phyloP scores from a whole-genome alignment of 257 asterid genomes.

The Solanum clarkiae region DNA sequence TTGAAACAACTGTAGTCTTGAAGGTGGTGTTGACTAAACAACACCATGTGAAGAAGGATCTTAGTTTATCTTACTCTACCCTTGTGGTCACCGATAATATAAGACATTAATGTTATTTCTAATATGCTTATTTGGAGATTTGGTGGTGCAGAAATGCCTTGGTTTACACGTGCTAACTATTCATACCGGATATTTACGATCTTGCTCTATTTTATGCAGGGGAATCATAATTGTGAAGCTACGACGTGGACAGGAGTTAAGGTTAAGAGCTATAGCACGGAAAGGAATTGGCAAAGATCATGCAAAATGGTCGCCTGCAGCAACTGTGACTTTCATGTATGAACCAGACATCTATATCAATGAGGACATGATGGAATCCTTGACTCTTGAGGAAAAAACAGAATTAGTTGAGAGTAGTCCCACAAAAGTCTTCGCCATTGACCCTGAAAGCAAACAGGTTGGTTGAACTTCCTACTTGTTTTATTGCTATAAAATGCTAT shows the following conservation, averaged over 20 bases:
- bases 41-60: neutral
- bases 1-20: neutral
- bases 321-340: constrained; percentile 96
- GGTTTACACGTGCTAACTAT: neutral
- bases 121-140: neutral
- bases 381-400: constrained; percentile 46
- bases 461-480: neutral
- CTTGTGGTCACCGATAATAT: neutral
- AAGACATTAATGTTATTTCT: neutral
- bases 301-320: constrained; percentile 99
- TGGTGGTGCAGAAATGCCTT: neutral
- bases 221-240: constrained; percentile 97
- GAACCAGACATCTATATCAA: constrained; percentile 88
- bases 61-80: neutral
- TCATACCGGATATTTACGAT: neutral
- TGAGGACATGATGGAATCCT: constrained; percentile 78
- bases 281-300: constrained; percentile 99
- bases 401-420: constrained; percentile 91
- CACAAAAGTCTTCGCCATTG: constrained; percentile 73
- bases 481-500: neutral
- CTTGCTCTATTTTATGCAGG: constrained; percentile 22
- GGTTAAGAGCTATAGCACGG: constrained; percentile 90
- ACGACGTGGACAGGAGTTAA: constrained; percentile 91
- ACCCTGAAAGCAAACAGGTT: constrained; percentile 61
- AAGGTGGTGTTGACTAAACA: neutral